These are phyloP conservation scores for Santalum album DNA, from an alignment of 164 flowering plant genomes.

Conservation along the genomic window DNA sequence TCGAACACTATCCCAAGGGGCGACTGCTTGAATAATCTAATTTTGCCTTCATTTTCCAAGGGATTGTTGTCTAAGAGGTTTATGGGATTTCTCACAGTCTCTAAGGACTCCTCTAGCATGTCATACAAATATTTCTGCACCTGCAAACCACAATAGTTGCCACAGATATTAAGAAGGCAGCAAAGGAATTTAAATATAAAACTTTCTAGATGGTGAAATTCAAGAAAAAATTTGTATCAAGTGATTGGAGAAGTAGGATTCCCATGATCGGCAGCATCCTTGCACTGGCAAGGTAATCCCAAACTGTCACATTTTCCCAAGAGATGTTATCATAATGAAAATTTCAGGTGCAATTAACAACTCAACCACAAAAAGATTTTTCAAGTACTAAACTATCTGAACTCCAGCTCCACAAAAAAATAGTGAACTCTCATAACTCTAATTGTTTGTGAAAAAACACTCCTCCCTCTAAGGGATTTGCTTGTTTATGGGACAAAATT, in stretches of 20 bases:
- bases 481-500: too few species aligned
- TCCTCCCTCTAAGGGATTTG: too few species aligned
- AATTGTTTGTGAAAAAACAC: too few species aligned
- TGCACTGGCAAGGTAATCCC: background rate
- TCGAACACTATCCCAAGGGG: constrained; percentile 72
- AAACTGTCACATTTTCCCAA: too few species aligned
- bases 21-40: constrained; percentile 62
- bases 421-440: too few species aligned
- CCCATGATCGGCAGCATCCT: background rate
- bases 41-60: constrained; percentile 31
- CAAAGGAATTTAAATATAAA: too few species aligned
- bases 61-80: constrained; percentile 15
- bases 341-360: too few species aligned
- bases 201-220: background rate
- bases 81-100: constrained; percentile 25
- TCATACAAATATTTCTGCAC: constrained; percentile 69
- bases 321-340: too few species aligned
- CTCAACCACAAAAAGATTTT: too few species aligned
- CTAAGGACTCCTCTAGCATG: constrained; percentile 58
- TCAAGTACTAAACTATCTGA: too few species aligned
- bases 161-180: background rate
- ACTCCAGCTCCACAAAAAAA: too few species aligned
- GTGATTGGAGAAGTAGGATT: background rate
- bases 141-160: constrained; percentile 24
- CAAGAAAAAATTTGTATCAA: background rate